Conservation (phyloP, 2,329 filamentous ascomycete genomes). For the Pleurostoma richardsiae region DNA sequence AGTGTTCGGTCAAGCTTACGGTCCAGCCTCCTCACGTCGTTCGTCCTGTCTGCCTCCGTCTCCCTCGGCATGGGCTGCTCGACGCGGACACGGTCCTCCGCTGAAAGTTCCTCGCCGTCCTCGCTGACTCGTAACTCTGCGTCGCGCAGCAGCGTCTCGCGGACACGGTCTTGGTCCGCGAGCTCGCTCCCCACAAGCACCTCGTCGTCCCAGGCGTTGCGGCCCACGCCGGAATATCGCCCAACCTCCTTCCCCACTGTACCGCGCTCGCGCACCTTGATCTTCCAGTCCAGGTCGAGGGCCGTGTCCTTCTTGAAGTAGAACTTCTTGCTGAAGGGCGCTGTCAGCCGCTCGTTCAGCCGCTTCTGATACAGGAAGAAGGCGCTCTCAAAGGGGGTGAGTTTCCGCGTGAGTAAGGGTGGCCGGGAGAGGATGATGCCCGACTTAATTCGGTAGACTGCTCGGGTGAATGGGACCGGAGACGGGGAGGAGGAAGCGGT, state of each 20-base stretch:
- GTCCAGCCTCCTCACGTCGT: conserved; percentile 75
- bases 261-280: conserved; percentile 70
- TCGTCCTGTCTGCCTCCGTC: conserved; percentile 72
- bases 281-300: conserved; percentile 81
- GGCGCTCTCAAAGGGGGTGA: conserved; percentile 83
- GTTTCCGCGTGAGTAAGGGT: conserved; percentile 77
- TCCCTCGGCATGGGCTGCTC: conserved; percentile 65
- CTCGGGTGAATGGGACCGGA: conserved; percentile 11
- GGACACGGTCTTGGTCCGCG: conserved; percentile 57
- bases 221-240: conserved; percentile 63
- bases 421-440: conserved; percentile 84
- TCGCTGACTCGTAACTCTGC: conserved; percentile 61
- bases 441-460: conserved; percentile 45
- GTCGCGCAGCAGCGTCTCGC: conserved; percentile 68
- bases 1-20: conserved; percentile 74
- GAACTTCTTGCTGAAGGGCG: conserved; percentile 85
- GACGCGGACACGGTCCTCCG: conserved; percentile 59
- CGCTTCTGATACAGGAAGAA: conserved; percentile 98
- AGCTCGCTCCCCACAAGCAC: conserved; percentile 68
- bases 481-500: conserved; percentile 15
- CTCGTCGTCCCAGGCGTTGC: conserved; percentile 87
- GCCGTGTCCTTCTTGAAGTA: conserved; percentile 93
- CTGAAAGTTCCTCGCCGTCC: conserved; percentile 53
- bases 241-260: conserved; percentile 82
- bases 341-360: conserved; percentile 83